These are phyloP conservation scores for Cryptococcus neoformans DNA, from an alignment of 1,284 basidiomycete species.

Conservation along the genomic window DNA sequence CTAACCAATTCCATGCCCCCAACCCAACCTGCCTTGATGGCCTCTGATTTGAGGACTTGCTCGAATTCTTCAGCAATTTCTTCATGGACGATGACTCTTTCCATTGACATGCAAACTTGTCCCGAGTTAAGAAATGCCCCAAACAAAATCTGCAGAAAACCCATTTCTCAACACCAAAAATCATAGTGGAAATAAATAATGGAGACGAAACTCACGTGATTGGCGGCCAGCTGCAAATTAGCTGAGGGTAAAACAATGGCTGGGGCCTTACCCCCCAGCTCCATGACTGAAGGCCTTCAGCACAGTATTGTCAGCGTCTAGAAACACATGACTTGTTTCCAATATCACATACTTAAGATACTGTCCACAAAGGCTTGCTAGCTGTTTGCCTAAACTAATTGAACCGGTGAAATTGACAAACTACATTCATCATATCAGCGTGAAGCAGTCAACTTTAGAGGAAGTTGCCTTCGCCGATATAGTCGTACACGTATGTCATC, in stretches of 20 bases:
- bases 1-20: conserved; percentile 27
- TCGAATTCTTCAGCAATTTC: conserved; percentile 44
- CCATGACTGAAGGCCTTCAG: conserved; percentile 41
- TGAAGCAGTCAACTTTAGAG: neutral
- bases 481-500: conserved; percentile 51
- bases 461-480: neutral
- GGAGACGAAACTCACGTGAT: conserved; percentile 22
- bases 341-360: conserved; percentile 45
- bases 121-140: conserved; percentile 63
- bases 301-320: neutral
- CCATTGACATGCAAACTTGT: conserved; percentile 68
- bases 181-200: neutral
- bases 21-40: conserved; percentile 5
- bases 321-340: neutral
- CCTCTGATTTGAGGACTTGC: conserved; percentile 8
- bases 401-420: conserved; percentile 54
- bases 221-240: conserved; percentile 59
- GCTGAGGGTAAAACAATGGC: conserved; percentile 60
- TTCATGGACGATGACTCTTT: conserved; percentile 60
- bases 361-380: conserved; percentile 47
- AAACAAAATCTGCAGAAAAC: conserved; percentile 53
- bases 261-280: conserved; percentile 53
- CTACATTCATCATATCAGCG: conserved; percentile 5
- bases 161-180: neutral
- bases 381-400: conserved; percentile 45